phyloP scores from a whole-genome alignment of 192 early-diverging fungal genomes.

The Helicostylum pulchrum region DNA sequence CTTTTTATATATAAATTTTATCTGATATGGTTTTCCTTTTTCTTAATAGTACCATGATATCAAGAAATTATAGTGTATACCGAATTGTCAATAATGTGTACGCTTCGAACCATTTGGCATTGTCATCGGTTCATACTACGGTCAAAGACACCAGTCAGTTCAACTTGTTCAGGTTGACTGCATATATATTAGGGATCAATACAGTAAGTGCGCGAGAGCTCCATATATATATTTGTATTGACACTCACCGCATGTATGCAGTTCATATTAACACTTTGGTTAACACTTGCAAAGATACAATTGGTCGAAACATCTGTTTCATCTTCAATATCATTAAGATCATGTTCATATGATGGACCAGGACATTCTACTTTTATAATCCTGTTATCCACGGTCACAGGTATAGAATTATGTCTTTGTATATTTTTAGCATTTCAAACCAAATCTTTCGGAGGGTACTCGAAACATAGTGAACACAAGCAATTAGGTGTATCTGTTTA shows the following conservation, averaged over 20 bases:
- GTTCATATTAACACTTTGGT: too few species aligned
- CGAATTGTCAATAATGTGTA: constrained; percentile 49
- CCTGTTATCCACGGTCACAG: neutral
- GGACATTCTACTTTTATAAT: too few species aligned
- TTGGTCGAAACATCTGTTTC: too few species aligned
- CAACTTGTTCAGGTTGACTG: constrained; percentile 10
- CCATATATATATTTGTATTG: too few species aligned
- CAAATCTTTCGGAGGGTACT: constrained; percentile 34
- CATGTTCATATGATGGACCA: too few species aligned
- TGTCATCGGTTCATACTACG: constrained; percentile 23
- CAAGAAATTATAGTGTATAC: constrained; percentile 49
- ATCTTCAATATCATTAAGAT: too few species aligned
- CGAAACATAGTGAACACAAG: constrained; percentile 47
- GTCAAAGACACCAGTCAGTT: neutral
- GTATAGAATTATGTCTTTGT: neutral
- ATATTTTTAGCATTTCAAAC: constrained; percentile 44
- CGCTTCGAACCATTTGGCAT: neutral
- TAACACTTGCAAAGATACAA: too few species aligned
- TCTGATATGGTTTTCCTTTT: neutral
- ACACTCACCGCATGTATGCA: too few species aligned
- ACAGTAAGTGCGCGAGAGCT: neutral
- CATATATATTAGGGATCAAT: constrained; percentile 4
- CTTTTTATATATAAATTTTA: neutral
- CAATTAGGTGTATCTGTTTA: constrained; percentile 50
- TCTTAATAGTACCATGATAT: constrained; percentile 46